Conservation (phyloP, 768 basidiomycete genomes). For the Calvatia gigantea region DNA sequence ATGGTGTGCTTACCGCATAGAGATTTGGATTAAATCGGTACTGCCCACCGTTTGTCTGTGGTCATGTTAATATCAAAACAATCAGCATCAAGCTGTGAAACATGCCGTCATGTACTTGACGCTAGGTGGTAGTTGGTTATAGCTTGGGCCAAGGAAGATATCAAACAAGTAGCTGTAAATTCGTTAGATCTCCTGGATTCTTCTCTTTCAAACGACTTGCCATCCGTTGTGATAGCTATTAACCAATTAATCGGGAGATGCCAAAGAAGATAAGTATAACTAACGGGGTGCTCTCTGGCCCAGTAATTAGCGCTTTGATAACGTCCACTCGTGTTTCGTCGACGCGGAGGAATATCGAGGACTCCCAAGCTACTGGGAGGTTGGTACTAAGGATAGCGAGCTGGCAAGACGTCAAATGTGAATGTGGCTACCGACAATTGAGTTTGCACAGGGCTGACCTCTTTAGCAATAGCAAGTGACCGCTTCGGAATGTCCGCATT, state of each 20-base stretch:
- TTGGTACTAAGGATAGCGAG: conserved; percentile 92
- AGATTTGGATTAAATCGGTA: conserved; percentile 93
- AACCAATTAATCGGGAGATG: conserved; percentile 1
- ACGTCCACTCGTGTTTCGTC: conserved; percentile 91
- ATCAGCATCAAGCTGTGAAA: conserved; percentile 17
- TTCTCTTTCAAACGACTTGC: conserved; percentile 41
- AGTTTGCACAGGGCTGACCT: conserved; percentile 40
- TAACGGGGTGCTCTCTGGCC: conserved; percentile 92
- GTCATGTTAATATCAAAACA: not conserved
- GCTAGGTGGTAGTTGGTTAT: conserved; percentile 82
- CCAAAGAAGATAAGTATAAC: conserved; percentile 22
- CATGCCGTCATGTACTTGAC: conserved; percentile 64
- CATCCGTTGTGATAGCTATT: conserved; percentile 87
- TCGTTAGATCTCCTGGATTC: conserved; percentile 16
- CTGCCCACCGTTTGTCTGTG: conserved; percentile 81
- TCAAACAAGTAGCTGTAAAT: conserved; percentile 62
- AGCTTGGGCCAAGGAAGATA: conserved; percentile 86
- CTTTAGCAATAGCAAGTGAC: conserved; percentile 92
- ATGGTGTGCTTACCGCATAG: conserved; percentile 62
- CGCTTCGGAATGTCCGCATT: conserved; percentile 87
- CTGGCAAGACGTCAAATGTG: conserved; percentile 34
- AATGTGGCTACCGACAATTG: not conserved
- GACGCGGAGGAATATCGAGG: conserved; percentile 88
- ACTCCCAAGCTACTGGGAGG: conserved; percentile 92
- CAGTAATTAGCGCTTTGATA: conserved; percentile 89